A percentile compares a stretch with the other conserved stretches of the same genome.
These are phyloP conservation scores for Neurospora terricola DNA, from an alignment of 495 filamentous ascomycete species.

Conservation along the genomic window DNA sequence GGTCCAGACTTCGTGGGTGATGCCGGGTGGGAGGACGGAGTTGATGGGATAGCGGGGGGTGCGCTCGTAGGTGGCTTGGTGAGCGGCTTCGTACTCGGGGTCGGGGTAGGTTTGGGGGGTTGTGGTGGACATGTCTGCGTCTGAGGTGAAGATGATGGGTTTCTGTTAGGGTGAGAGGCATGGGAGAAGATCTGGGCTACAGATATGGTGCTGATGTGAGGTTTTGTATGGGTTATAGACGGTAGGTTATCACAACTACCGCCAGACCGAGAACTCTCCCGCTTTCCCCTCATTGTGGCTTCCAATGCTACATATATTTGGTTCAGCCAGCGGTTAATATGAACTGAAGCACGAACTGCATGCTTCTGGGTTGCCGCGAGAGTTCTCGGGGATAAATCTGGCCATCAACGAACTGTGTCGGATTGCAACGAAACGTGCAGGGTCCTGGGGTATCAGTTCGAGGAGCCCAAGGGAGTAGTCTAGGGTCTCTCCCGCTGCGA, in stretches of 20 bases:
- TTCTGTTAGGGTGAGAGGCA: no score
- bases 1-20: slow-evolving; percentile 22
- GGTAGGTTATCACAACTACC: background rate
- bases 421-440: background rate
- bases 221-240: background rate
- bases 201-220: background rate
- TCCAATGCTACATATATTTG: background rate
- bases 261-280: background rate
- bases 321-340: background rate
- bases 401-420: background rate
- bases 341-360: background rate
- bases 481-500: background rate
- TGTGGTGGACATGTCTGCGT: slow-evolving; percentile 8
- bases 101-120: slow-evolving; percentile 15
- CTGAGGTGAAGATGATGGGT: no score
- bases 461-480: background rate
- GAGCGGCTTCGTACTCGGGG: slow-evolving; percentile 17
- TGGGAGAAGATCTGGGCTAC: background rate
- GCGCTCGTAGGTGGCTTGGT: slow-evolving; percentile 15
- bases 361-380: background rate
- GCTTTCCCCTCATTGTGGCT: background rate
- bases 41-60: slow-evolving; percentile 12
- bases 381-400: background rate
- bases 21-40: slow-evolving; percentile 31
- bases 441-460: background rate